phyloP scores from a whole-genome alignment of 1,284 basidiomycete species.

The Omphalotus olearius region DNA sequence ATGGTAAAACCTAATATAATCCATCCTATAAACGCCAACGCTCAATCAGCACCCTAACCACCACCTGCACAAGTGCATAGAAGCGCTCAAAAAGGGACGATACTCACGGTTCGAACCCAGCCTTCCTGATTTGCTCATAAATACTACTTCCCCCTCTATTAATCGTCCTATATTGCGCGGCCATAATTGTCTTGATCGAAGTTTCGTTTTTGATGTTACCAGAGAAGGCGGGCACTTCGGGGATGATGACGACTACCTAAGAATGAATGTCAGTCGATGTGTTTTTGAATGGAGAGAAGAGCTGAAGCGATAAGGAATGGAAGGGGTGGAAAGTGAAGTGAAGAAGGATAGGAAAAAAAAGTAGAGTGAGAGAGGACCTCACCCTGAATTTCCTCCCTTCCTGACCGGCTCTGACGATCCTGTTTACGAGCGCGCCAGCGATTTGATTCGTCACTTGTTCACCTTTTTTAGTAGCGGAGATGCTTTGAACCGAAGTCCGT shows the following conservation, averaged over 20 bases:
- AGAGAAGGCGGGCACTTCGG: conserved; percentile 78
- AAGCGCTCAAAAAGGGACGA: background rate
- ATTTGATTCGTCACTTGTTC: conserved; percentile 80
- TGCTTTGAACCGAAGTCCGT: too few relatives aligned
- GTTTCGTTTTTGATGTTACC: conserved; percentile 73
- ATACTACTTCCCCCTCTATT: conserved; percentile 85
- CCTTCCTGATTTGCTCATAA: conserved; percentile 77
- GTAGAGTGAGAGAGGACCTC: conserved; percentile 2
- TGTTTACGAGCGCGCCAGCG: conserved; percentile 75
- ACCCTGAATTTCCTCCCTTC: conserved; percentile 79
- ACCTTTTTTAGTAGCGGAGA: conserved; percentile 65
- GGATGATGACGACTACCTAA: conserved; percentile 77
- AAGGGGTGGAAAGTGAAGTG: background rate
- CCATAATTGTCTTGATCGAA: conserved; percentile 54
- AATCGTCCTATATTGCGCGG: conserved; percentile 79
- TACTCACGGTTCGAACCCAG: conserved; percentile 78
- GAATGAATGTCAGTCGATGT: too few relatives aligned
- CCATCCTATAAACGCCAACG: conserved; percentile 41
- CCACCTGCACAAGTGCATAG: background rate
- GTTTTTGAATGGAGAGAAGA: background rate
- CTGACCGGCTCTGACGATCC: conserved; percentile 76
- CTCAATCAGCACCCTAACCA: background rate
- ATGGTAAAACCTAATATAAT: conserved; percentile 87
- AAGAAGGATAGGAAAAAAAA: background rate
- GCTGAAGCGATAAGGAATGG: background rate